These are phyloP conservation scores for Phyllosticta ampelicida DNA, from an alignment of 2,329 filamentous ascomycete species.

Conservation along the genomic window DNA sequence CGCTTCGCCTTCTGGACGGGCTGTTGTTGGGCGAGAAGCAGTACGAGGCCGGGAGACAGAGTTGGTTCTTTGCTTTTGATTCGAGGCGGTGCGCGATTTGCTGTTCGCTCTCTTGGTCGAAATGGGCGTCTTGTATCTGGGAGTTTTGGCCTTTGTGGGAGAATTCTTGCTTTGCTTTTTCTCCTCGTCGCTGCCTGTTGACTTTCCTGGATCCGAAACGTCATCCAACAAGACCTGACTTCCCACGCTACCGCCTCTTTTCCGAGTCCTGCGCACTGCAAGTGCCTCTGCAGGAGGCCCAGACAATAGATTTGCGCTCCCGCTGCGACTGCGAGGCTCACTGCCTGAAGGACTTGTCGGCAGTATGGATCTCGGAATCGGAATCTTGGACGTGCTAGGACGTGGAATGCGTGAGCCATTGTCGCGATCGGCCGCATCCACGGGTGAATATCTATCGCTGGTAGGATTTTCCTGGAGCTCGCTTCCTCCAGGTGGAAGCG, in stretches of 20 bases:
- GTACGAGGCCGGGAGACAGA: conserved; percentile 44
- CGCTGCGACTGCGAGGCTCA: conserved; percentile 52
- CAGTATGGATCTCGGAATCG: conserved; percentile 69
- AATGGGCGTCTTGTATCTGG: conserved; percentile 26
- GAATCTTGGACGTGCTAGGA: conserved; percentile 65
- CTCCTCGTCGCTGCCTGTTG: conserved; percentile 1
- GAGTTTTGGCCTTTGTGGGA: conserved; percentile 31
- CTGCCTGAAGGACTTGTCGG: conserved; percentile 61
- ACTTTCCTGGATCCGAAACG: conserved; percentile 18
- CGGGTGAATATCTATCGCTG: neutral
- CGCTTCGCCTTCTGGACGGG: conserved; percentile 78
- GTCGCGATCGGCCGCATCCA: conserved; percentile 11
- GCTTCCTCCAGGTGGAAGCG: neutral
- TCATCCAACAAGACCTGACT: conserved; percentile 45
- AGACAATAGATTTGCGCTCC: conserved; percentile 44
- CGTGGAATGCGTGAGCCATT: neutral
- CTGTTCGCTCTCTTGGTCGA: conserved; percentile 25
- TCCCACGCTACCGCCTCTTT: conserved; percentile 57
- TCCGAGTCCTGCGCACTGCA: conserved; percentile 50
- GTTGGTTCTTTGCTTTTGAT: conserved; percentile 9
- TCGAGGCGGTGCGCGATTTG: conserved; percentile 15
- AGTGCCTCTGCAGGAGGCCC: conserved; percentile 51
- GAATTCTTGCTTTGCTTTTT: conserved; percentile 14
- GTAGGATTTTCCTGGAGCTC: neutral
- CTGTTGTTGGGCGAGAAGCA: conserved; percentile 46